phyloP scores from a whole-genome alignment of 768 basidiomycete genomes.

The Boletellus emodensis region DNA sequence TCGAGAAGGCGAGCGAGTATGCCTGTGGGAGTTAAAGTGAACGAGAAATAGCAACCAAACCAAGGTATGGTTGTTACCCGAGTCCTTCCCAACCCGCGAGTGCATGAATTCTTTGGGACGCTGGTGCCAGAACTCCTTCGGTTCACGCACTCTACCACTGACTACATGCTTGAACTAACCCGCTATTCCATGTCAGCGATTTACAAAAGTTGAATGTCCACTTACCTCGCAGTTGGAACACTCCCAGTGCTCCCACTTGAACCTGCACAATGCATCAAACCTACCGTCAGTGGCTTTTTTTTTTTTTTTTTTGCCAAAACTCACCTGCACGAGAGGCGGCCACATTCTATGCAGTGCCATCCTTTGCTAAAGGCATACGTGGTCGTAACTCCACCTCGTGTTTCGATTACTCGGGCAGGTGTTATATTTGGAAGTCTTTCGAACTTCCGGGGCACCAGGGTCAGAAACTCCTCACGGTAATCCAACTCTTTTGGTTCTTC shows the following conservation, averaged over 20 bases:
- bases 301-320: neutral
- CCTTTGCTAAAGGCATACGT: slow-evolving; percentile 58
- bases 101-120: slow-evolving; percentile 25
- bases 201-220: neutral
- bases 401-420: slow-evolving; percentile 32
- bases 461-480: slow-evolving; percentile 49
- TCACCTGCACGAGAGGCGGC: slow-evolving; percentile 73
- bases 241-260: slow-evolving; percentile 72
- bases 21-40: slow-evolving; percentile 11
- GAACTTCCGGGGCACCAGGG: slow-evolving; percentile 30
- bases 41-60: neutral
- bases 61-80: slow-evolving; percentile 16
- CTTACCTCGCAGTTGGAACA: slow-evolving; percentile 60
- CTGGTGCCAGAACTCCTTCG: slow-evolving; percentile 39
- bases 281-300: neutral
- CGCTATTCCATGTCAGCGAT: neutral
- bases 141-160: slow-evolving; percentile 20
- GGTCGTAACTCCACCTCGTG: slow-evolving; percentile 41
- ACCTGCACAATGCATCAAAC: slow-evolving; percentile 37
- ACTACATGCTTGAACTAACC: slow-evolving; percentile 15
- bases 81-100: slow-evolving; percentile 27
- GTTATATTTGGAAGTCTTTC: slow-evolving; percentile 36
- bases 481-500: slow-evolving; percentile 35
- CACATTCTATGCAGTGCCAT: slow-evolving; percentile 65
- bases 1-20: slow-evolving; percentile 15